Evolutionary conservation across 2,329 filamentous ascomycete species (phyloP).

Genomic region (Phyllosticta citribraziliensis): DNA sequence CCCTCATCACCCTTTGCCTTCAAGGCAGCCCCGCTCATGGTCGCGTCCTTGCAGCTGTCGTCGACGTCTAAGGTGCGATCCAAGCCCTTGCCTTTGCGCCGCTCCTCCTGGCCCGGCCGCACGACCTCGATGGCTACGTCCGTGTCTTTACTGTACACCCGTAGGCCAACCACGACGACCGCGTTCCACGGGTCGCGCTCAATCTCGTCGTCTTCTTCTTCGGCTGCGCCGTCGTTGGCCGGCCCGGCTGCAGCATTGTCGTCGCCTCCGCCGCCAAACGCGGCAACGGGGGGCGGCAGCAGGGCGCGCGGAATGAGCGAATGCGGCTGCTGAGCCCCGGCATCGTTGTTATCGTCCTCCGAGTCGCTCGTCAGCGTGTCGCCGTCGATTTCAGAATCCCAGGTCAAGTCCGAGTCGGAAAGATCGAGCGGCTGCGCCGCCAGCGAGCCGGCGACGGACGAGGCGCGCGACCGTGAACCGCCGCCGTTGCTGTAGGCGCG

Average conservation of each 20-base stretch:
- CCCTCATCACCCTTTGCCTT: not conserved
- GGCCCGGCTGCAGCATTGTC: not conserved
- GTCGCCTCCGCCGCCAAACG: not conserved
- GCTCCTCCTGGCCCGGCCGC: slow-evolving; percentile 13
- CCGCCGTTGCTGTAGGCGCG: slow-evolving; percentile 21
- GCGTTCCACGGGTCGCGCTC: slow-evolving; percentile 50
- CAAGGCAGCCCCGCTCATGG: slow-evolving; percentile 12
- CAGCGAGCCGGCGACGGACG: slow-evolving; percentile 17
- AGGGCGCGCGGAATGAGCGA: not conserved
- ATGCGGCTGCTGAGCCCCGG: not conserved
- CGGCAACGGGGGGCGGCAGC: not conserved
- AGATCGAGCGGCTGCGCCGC: slow-evolving; percentile 16
- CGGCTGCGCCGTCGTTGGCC: slow-evolving; percentile 13
- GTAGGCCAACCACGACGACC: slow-evolving; percentile 48
- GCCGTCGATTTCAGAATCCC: slow-evolving; percentile 32
- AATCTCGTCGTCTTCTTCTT: slow-evolving; percentile 32
- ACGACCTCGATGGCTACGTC: slow-evolving; percentile 42
- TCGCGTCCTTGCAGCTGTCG: slow-evolving; percentile 31
- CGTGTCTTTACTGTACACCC: slow-evolving; percentile 46
- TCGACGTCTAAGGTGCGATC: slow-evolving; percentile 25
- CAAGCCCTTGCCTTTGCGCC: slow-evolving; percentile 19
- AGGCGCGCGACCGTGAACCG: slow-evolving; percentile 16
- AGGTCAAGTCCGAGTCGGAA: slow-evolving; percentile 25
- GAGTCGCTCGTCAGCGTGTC: slow-evolving; percentile 18
- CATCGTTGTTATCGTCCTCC: slow-evolving; percentile 4